Base-by-base conservation (phyloP, 2,329 filamentous ascomycete genomes). In the Phialocephala subalpina region DNA sequence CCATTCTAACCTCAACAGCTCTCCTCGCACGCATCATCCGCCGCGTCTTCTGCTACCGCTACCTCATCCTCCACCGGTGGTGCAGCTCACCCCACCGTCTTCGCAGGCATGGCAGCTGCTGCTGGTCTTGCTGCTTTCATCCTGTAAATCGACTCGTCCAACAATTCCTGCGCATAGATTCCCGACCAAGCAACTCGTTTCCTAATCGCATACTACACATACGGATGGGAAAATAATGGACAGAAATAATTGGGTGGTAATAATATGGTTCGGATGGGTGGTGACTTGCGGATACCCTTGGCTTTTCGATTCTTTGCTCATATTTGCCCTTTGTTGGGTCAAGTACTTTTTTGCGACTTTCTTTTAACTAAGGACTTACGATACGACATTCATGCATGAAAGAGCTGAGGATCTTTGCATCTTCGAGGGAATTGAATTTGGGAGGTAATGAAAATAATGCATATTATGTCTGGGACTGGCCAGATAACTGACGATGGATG, bases 101-200 rank as follows among this genome's bases (percentile, higher is more conserved):
- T 72, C 20, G 68, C 70, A 20, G 73, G 73, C 52, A 63, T 77
- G 35, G 66, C 73, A 36, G 75, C 68, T 27, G 73, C 70, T 52
- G 74, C 69, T 47, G 75, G 75, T 70, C 55, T 77, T 38, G 75
- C 73, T 20, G 75, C 71, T 62, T 42, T 76, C 59, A 62, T 77
- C 64, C 65, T 77, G 66, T 77, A 76, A 73, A 69, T 58, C 60
- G 57, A n/a, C n/a, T 25, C 60, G 57, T 22, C 55, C 60, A 58
- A 25, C 58, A 49, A 16, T 57, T 33, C 66, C 58, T 62, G 61
- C 60, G 60, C 67, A 66, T 68, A 72, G 64, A 70, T 69, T 65
- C 66, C 45, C 45, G 38, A 59, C 29, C 55, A 53, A 60, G 35
- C n/a, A 57, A 56, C 22, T 57, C 55, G 29, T 60, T 62, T 64